Conservation (phyloP, 1,139 yeast species). For the Taphrina pruni region DNA sequence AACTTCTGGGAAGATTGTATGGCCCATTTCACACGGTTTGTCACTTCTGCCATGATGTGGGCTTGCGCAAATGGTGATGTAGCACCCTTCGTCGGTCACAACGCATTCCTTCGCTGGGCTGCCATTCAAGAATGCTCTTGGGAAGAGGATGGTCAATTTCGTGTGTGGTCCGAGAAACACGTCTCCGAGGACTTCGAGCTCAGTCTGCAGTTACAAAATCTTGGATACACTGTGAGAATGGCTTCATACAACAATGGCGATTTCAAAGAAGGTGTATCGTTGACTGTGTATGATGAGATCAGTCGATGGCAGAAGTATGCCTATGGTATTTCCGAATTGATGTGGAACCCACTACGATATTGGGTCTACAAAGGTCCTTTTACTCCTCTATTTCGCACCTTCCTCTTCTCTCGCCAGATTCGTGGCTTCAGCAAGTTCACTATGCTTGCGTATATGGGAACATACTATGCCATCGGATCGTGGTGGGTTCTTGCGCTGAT, state of each 20-base stretch:
- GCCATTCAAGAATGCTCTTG: slow-evolving; percentile 44
- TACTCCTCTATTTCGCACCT: slow-evolving; percentile 44
- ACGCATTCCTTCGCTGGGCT: slow-evolving; percentile 45
- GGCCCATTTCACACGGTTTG: slow-evolving; percentile 45
- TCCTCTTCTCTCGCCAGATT: slow-evolving; percentile 42
- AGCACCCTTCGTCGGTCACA: slow-evolving; percentile 46
- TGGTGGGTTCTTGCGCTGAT: slow-evolving; percentile 43
- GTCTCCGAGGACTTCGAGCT: slow-evolving; percentile 46
- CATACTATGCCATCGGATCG: slow-evolving; percentile 44
- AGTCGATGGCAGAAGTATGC: slow-evolving; percentile 46
- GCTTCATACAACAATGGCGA: slow-evolving; percentile 43
- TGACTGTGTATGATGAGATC: slow-evolving; percentile 45
- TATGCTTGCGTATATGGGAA: slow-evolving; percentile 45
- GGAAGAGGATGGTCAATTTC: slow-evolving; percentile 43
- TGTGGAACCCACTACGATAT: slow-evolving; percentile 42
- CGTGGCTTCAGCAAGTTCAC: slow-evolving; percentile 45
- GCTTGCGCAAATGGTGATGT: slow-evolving; percentile 45
- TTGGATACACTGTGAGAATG: slow-evolving; percentile 43
- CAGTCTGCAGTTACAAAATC: slow-evolving; percentile 44
- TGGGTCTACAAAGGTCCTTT: slow-evolving; percentile 43
- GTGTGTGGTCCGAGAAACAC: slow-evolving; percentile 45
- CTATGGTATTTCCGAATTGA: slow-evolving; percentile 44
- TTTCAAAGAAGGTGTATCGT: slow-evolving; percentile 45
- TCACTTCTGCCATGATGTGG: slow-evolving; percentile 44
- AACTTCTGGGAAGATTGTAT: slow-evolving; percentile 45